phyloP scores from a whole-genome alignment of 768 basidiomycete species.

The Cyclocybe aegerita region DNA sequence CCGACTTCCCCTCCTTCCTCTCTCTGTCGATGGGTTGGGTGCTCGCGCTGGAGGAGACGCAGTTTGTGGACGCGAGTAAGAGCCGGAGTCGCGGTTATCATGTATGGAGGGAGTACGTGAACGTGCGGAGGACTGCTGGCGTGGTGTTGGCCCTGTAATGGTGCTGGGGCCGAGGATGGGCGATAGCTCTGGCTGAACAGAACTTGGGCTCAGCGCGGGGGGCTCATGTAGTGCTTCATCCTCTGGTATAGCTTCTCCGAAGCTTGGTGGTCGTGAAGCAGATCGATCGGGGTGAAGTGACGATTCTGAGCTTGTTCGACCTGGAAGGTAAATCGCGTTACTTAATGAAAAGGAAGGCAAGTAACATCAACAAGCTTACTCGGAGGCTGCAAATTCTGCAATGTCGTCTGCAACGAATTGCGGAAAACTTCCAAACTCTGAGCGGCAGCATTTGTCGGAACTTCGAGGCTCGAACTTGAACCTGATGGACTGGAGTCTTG shows the following conservation, averaged over 20 bases:
- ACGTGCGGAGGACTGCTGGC: background rate
- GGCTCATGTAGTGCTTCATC: slow-evolving; percentile 19
- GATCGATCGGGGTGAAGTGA: slow-evolving; percentile 21
- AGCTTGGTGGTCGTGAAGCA: slow-evolving; percentile 39
- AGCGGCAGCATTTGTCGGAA: slow-evolving; percentile 17
- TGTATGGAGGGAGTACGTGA: slow-evolving; percentile 6
- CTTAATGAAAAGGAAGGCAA: slow-evolving; percentile 2
- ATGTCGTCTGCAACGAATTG: slow-evolving; percentile 29
- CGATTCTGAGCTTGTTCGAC: slow-evolving; percentile 8
- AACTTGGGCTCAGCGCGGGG: slow-evolving; percentile 5
- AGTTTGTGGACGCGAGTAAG: background rate
- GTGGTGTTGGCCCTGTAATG: too few species aligned
- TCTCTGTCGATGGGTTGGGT: background rate
- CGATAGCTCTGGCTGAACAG: background rate
- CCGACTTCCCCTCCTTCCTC: slow-evolving; percentile 30
- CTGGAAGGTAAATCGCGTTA: slow-evolving; percentile 19
- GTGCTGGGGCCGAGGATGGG: background rate
- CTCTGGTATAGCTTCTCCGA: slow-evolving; percentile 33
- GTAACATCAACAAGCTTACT: slow-evolving; percentile 1
- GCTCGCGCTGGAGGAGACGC: too few species aligned
- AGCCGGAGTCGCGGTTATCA: too few species aligned
- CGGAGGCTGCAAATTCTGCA: slow-evolving; percentile 12
- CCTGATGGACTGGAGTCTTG: slow-evolving; percentile 1
- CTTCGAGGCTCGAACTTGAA: slow-evolving; percentile 2
- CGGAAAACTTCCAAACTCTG: slow-evolving; percentile 40